Percentiles rank a stretch among this genome's conserved stretches.
Evolutionary conservation across 768 basidiomycete genomes (phyloP).

Genomic region (Naematelia encephala): DNA sequence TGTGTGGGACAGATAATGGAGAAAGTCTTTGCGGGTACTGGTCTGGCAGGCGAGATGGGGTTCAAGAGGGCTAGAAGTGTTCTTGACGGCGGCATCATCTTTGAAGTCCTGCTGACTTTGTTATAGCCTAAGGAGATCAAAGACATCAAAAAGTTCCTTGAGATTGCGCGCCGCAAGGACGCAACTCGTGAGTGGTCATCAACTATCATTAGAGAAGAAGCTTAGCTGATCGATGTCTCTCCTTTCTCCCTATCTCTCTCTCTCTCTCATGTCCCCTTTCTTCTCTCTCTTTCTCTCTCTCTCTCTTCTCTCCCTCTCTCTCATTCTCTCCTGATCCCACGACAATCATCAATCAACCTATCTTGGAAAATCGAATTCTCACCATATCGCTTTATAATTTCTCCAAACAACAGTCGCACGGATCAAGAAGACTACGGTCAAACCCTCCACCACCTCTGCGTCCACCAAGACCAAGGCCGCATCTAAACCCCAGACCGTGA

Average conservation of each 20-base stretch:
- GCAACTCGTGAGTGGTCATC: constrained; percentile 79
- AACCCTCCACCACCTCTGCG: constrained; percentile 34
- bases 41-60: too few species aligned
- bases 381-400: not conserved
- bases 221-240: constrained; percentile 3
- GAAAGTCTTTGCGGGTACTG: not conserved
- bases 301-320: not conserved
- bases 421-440: constrained; percentile 79
- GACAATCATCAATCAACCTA: not conserved
- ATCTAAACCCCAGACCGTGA: constrained; percentile 51
- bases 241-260: not conserved
- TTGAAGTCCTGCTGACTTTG: constrained; percentile 7
- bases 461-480: constrained; percentile 40
- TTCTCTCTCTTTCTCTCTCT: not conserved
- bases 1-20: too few species aligned
- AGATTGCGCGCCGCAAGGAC: constrained; percentile 95
- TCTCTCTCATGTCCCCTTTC: not conserved
- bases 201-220: not conserved
- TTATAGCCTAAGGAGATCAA: constrained; percentile 95
- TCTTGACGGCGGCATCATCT: not conserved
- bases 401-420: constrained; percentile 67
- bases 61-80: not conserved
- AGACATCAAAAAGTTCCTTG: constrained; percentile 98
- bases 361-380: not conserved
- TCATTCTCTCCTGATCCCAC: not conserved